These are phyloP conservation scores for Taphrina confusa DNA, from an alignment of 1,139 yeast species.

Conservation along the genomic window DNA sequence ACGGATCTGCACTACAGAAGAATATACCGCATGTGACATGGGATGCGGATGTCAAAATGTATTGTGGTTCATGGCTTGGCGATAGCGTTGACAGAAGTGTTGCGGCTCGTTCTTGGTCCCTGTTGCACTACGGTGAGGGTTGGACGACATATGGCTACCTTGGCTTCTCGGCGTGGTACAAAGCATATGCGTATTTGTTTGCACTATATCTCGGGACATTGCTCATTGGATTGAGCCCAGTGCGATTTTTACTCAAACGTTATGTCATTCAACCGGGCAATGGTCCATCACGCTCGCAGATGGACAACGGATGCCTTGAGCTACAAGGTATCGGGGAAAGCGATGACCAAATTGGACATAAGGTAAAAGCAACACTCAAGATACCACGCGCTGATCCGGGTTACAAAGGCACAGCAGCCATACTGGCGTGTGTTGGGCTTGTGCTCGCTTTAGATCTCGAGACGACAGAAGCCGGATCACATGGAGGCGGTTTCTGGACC, in stretches of 20 bases:
- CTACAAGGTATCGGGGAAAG: constrained; percentile 15
- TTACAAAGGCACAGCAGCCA: constrained; percentile 13
- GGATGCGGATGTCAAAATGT: not conserved
- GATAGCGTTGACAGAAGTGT: constrained; percentile 20
- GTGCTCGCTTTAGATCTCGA: constrained; percentile 1
- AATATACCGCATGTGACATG: constrained; percentile 15
- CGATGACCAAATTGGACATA: not conserved
- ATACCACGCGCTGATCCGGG: constrained; percentile 11
- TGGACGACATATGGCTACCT: constrained; percentile 20
- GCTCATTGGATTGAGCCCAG: not conserved
- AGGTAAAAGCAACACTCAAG: constrained; percentile 3
- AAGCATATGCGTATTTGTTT: constrained; percentile 5
- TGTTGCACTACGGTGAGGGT: constrained; percentile 8
- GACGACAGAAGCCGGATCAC: not conserved
- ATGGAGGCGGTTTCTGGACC: constrained; percentile 14
- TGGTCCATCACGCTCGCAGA: constrained; percentile 7
- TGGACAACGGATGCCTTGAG: constrained; percentile 4
- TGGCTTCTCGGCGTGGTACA: not conserved
- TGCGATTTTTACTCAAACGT: not conserved
- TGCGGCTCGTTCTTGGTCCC: constrained; percentile 16
- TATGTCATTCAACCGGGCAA: constrained; percentile 7
- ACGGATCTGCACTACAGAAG: not conserved
- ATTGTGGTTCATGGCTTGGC: constrained; percentile 6
- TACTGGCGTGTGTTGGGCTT: constrained; percentile 20
- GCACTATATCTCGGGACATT: not conserved